Evolutionary conservation across 2,329 filamentous ascomycete species (phyloP), one percentile per base, ranked within the genome.

Genomic region (Phyllosticta citribraziliensis): DNA sequence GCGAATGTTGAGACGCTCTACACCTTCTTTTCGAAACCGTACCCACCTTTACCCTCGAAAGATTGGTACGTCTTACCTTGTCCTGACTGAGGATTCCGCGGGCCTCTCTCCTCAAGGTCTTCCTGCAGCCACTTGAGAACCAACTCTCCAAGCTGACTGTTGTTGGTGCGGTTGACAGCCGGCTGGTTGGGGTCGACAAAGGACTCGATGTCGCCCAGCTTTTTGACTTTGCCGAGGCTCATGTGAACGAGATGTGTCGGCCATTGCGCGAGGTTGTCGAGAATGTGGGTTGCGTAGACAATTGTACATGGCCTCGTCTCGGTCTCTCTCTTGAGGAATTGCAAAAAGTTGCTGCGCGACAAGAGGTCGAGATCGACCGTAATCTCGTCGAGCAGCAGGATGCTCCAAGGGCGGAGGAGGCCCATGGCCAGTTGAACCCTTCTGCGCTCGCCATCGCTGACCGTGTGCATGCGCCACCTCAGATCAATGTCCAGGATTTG

Each of bases 381-480:
- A 73, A 97, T 96, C 74, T 97, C 93, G 72, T 99, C 94, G 51
- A 99, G 82, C 58, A 99, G 80, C 27, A 99, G 79, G 3, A 99
- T 88, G 11, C 85, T 86, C 94, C 94, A 99, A 0, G 94, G 94
- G 2, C 93, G 82, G 53, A 99, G 76, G 9, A 99, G 79, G 0
- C 94, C 94, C 94, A 99, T 99, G 64, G 92, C 92, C 8, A 99
- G 81, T 78, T 99, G 94, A 5, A 99, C 94, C 19, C 94, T 82
- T 17, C 94, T 82, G 17, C 94, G 79, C 79, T 99, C 94, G 57
- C 94, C 94, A 70, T 99, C 94, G 1, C 86, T 91, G 5, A 99
- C 93, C 55, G 92, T 89, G 73, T 97, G 92, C 89, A 99, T 94
- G 69, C 92, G 88, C 94, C 94, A 99, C 63, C 80, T 78, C 14